Evolutionary conservation across 2,329 filamentous ascomycete genomes (phyloP), one percentile per base, ranked within the genome.

Genomic region (Beauveria sp.): DNA sequence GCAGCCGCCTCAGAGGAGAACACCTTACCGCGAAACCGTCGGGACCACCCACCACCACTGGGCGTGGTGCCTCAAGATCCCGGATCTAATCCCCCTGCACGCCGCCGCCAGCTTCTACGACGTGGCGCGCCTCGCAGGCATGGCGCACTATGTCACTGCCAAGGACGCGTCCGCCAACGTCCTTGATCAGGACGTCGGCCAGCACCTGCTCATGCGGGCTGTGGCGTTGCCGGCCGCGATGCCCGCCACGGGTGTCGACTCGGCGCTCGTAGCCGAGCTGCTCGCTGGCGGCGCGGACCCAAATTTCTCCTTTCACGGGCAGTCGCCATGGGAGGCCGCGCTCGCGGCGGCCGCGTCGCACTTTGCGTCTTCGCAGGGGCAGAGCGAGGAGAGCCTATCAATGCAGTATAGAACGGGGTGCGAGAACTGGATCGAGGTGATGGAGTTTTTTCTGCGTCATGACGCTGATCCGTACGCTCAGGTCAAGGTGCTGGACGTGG

Each of bases 401-500:
- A 7, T 4, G 24, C 16, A 16, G 24, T 20, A 46, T 18, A 22
- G 7, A 8, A 26, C 28, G 9, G 57, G 14, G 3, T 53, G 57
- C 26, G n/a, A 26, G 10, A 20, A 42, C 12, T 60, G 57, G 57
- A 42, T 52, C 4, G 26, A 20, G n/a, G 38, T 46, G 7, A 1
- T 60, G 26, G 40, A 10, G 7, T 7, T 34, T 3, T 53, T 60
- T 8, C 38, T 60, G 24, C 34, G 40, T 8, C 49, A 53, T 26
- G 49, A 42, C 28, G 57, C 57, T 12, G 57, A 60, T 28, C 57
- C 57, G 14, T 60, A 60, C 57, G 57, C 40, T n/a, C 40, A 12
- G 47, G 49, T n/a, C 18, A 34, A 42, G 5, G 24, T 60, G n/a
- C 57, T 10, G 16, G 46, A 53, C n/a, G 18, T 38, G 40, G 34